Percentiles rank a stretch among this genome's conserved stretches.
phyloP scores from a whole-genome alignment of 352 stramenopile genomes.

The Globisporangium canariense region DNA sequence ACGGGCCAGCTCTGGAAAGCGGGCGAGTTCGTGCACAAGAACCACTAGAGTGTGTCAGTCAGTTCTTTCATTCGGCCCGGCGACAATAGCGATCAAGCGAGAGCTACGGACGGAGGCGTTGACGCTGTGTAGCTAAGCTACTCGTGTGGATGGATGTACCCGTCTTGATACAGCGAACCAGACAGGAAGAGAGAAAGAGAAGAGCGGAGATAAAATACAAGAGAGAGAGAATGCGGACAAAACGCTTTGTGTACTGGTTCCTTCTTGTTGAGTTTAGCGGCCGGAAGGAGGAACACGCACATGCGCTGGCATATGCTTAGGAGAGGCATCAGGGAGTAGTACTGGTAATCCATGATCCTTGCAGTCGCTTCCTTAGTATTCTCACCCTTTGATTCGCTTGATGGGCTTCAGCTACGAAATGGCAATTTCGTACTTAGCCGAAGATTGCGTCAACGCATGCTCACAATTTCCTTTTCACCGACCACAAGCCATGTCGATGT shows the following conservation, averaged over 20 bases:
- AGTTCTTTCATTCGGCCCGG: not conserved
- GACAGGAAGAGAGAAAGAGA: not conserved
- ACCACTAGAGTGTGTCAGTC: slow-evolving; percentile 43
- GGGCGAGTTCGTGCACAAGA: slow-evolving; percentile 80
- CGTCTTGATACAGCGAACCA: not conserved
- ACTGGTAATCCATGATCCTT: too few relatives aligned
- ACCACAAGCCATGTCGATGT: slow-evolving; percentile 24
- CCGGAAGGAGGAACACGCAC: too few relatives aligned
- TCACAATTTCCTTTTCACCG: not conserved
- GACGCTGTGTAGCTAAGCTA: too few relatives aligned
- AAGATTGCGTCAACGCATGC: not conserved
- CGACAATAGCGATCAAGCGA: not conserved
- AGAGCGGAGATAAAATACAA: not conserved
- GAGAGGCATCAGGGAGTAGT: too few relatives aligned
- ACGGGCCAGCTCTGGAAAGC: slow-evolving; percentile 39
- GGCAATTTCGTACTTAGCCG: not conserved
- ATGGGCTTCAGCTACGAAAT: not conserved
- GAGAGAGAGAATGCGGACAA: slow-evolving; percentile 1
- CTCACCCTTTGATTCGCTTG: not conserved
- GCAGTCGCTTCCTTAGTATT: too few relatives aligned
- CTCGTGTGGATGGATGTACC: too few relatives aligned
- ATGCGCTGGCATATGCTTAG: too few relatives aligned
- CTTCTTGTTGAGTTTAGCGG: too few relatives aligned
- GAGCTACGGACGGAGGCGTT: not conserved
- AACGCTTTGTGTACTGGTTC: too few relatives aligned